Evolutionary conservation across 1,284 basidiomycete genomes (phyloP).

Genomic region (Porodaedalea pini): DNA sequence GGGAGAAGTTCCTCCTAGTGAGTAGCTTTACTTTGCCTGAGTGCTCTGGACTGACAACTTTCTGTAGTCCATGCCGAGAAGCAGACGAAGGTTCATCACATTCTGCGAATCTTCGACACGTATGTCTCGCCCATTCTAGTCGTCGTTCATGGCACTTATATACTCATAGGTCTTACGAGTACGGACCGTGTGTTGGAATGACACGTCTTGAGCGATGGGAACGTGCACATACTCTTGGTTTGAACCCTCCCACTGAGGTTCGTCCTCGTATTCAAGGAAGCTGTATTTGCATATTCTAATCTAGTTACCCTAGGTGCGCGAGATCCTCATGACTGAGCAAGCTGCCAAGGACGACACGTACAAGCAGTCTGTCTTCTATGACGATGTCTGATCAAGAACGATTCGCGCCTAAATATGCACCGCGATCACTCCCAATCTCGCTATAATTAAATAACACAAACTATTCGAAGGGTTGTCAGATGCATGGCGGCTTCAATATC

Average conservation of each 20-base stretch:
- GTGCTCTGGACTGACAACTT: neutral
- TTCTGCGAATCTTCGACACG: slow-evolving; percentile 80
- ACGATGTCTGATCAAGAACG: slow-evolving; percentile 33
- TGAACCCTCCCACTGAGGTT: slow-evolving; percentile 83
- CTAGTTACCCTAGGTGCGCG: slow-evolving; percentile 53
- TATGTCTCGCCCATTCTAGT: slow-evolving; percentile 32
- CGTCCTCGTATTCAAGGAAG: slow-evolving; percentile 24
- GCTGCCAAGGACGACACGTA: slow-evolving; percentile 43
- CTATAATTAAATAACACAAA: no score
- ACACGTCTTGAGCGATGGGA: slow-evolving; percentile 86
- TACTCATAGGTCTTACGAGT: slow-evolving; percentile 62
- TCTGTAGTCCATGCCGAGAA: slow-evolving; percentile 56
- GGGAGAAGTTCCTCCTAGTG: slow-evolving; percentile 58
- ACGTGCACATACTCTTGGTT: slow-evolving; percentile 74
- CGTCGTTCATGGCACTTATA: slow-evolving; percentile 3
- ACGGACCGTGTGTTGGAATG: slow-evolving; percentile 84
- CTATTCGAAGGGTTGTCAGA: neutral
- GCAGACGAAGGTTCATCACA: slow-evolving; percentile 63
- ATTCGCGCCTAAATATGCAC: neutral
- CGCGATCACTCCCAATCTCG: no score
- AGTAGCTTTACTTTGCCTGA: slow-evolving; percentile 30
- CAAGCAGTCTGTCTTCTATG: slow-evolving; percentile 49
- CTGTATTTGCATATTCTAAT: neutral
- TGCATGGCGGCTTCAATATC: neutral
- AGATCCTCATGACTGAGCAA: slow-evolving; percentile 64